Percentiles rank a stretch among this genome's conserved stretches.
Conservation (phyloP, 202 grass and related monocot species). For the Dendrocalamus latiflorus region DNA sequence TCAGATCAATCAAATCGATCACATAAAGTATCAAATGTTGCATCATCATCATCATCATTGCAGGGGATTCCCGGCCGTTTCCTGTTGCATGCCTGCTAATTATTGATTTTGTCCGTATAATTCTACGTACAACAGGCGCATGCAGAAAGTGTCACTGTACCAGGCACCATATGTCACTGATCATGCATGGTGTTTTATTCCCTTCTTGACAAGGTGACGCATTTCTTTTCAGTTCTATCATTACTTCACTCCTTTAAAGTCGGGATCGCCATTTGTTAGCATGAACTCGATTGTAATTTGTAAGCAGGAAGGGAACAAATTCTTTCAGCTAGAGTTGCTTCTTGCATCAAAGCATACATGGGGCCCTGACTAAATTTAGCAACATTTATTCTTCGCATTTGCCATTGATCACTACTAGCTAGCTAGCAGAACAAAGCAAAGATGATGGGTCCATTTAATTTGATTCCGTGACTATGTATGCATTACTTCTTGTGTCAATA, state of each 20-base stretch:
- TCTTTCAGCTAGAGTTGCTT: neutral
- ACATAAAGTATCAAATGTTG: conserved; percentile 56
- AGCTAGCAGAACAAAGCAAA: neutral
- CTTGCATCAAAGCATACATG: neutral
- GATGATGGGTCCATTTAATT: neutral
- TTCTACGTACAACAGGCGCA: conserved; percentile 15
- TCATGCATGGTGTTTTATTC: neutral
- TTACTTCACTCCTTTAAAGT: neutral
- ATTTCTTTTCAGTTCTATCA: neutral
- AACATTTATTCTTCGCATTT: neutral
- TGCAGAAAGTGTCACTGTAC: conserved; percentile 10
- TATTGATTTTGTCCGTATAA: neutral
- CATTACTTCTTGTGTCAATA: neutral
- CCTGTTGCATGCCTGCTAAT: neutral
- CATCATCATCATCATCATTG: conserved; percentile 38
- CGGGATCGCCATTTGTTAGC: neutral
- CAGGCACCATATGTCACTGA: neutral
- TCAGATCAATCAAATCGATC: conserved; percentile 46
- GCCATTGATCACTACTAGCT: neutral
- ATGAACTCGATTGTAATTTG: neutral
- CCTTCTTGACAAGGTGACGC: neutral
- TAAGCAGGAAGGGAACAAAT: neutral
- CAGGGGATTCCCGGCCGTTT: neutral
- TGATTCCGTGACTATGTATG: neutral
- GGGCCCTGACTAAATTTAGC: neutral